A percentile compares a stretch with the other conserved stretches of the same genome.
These are phyloP conservation scores for Lactifluus piperatus DNA, from an alignment of 768 basidiomycete genomes.

Conservation along the genomic window DNA sequence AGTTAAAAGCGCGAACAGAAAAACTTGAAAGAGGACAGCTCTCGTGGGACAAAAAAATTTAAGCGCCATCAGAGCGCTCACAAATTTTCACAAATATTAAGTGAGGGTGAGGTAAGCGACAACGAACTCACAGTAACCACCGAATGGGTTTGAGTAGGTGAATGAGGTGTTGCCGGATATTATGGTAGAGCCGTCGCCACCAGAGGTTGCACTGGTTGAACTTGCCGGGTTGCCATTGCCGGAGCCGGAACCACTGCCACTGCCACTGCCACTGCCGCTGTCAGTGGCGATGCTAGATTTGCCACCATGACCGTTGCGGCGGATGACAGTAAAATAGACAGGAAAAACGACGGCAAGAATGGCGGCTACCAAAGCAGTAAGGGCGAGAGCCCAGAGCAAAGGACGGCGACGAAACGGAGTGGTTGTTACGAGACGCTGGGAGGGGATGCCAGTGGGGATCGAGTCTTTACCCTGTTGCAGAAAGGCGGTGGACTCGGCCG, in stretches of 20 bases:
- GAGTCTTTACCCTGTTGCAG: not conserved
- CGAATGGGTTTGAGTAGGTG: slow-evolving; percentile 38
- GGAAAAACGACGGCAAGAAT: slow-evolving; percentile 6
- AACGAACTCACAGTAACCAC: slow-evolving; percentile 33
- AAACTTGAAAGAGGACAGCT: not conserved
- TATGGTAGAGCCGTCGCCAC: slow-evolving; percentile 23
- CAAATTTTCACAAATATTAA: not conserved
- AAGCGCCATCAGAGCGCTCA: not conserved
- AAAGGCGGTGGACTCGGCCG: not conserved
- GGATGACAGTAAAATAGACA: slow-evolving; percentile 4
- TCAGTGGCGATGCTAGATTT: not conserved
- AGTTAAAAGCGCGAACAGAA: not conserved
- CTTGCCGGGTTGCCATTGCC: not conserved
- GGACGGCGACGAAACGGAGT: slow-evolving; percentile 2
- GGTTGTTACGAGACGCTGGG: not conserved
- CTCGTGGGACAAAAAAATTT: not conserved
- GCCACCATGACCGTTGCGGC: not conserved
- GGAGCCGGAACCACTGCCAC: not conserved
- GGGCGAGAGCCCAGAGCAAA: not conserved
- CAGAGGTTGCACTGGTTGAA: slow-evolving; percentile 4
- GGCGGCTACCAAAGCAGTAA: slow-evolving; percentile 3
- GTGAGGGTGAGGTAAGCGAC: not conserved
- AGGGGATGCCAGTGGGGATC: not conserved
- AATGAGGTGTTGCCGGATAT: slow-evolving; percentile 36
- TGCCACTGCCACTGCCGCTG: not conserved